Conservation (phyloP, 2,329 filamentous ascomycete genomes). For the Colletotrichum sp. region DNA sequence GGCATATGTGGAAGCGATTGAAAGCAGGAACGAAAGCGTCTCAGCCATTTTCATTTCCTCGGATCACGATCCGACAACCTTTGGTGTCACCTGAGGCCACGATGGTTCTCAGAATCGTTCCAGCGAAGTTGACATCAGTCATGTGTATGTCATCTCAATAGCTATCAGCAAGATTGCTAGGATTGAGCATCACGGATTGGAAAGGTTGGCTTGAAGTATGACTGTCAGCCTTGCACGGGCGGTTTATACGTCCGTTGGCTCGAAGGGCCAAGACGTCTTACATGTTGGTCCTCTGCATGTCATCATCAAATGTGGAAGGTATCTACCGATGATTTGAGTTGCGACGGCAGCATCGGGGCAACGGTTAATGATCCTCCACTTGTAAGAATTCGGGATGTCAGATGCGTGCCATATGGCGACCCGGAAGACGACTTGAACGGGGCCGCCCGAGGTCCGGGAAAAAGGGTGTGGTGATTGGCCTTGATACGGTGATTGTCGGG, state of each 20-base stretch:
- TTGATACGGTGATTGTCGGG: neutral
- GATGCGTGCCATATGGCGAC: neutral
- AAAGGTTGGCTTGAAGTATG: neutral
- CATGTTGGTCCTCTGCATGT: neutral
- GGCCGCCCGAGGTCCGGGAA: neutral
- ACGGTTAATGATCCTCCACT: neutral
- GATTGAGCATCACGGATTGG: neutral
- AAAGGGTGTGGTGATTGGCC: neutral
- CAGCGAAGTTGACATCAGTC: neutral
- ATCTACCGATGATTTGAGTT: neutral
- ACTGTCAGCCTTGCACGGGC: neutral
- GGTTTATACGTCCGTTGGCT: neutral
- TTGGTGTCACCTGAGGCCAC: neutral
- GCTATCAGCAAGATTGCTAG: neutral
- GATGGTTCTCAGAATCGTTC: neutral
- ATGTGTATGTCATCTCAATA: neutral
- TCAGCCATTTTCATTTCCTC: accelerated
- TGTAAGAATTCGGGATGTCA: neutral
- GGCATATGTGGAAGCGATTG: neutral
- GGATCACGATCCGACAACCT: neutral
- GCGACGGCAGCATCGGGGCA: neutral
- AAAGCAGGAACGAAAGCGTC: neutral
- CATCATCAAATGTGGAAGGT: neutral
- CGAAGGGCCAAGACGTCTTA: neutral
- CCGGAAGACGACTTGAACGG: neutral